phyloP scores from a whole-genome alignment of 192 early-diverging fungal species.

The Dimargaris verticillata region DNA sequence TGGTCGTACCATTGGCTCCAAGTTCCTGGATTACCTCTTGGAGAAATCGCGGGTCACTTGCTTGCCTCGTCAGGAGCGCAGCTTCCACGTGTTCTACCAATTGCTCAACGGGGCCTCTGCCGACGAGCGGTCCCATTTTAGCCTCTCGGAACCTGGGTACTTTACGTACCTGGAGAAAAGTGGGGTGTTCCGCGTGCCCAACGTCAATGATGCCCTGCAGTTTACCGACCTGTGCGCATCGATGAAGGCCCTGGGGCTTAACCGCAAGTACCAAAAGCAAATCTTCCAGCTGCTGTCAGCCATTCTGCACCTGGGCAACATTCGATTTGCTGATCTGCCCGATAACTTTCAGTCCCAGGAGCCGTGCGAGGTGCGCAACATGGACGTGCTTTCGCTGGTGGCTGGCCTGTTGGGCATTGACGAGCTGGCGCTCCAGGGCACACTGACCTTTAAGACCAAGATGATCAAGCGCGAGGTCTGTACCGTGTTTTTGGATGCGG shows the following conservation, averaged over 20 bases:
- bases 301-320: constrained; percentile 74
- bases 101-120: constrained; percentile 66
- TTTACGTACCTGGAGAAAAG: constrained; percentile 13
- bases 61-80: constrained; percentile 44
- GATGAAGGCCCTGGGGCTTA: constrained; percentile 74
- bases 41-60: constrained; percentile 66
- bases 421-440: constrained; percentile 46
- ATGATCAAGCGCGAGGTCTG: constrained; percentile 67
- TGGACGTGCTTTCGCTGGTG: constrained; percentile 53
- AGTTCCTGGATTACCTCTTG: constrained; percentile 72
- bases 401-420: constrained; percentile 71
- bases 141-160: constrained; percentile 41
- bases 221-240: constrained; percentile 56
- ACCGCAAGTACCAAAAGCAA: constrained; percentile 60
- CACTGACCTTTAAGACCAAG: constrained; percentile 68
- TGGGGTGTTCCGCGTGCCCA: constrained; percentile 35
- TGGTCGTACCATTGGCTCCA: constrained; percentile 76
- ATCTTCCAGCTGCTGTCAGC: constrained; percentile 73
- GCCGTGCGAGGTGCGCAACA: constrained; percentile 60
- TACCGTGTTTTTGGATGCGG: constrained; percentile 61
- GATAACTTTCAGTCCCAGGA: constrained; percentile 47
- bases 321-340: constrained; percentile 54
- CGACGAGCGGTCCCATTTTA: constrained; percentile 60
- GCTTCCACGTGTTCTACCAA: constrained; percentile 94
- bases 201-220: constrained; percentile 39